Conservation (phyloP, 208 protist genomes). For the Angomonas ambiguus region DNA sequence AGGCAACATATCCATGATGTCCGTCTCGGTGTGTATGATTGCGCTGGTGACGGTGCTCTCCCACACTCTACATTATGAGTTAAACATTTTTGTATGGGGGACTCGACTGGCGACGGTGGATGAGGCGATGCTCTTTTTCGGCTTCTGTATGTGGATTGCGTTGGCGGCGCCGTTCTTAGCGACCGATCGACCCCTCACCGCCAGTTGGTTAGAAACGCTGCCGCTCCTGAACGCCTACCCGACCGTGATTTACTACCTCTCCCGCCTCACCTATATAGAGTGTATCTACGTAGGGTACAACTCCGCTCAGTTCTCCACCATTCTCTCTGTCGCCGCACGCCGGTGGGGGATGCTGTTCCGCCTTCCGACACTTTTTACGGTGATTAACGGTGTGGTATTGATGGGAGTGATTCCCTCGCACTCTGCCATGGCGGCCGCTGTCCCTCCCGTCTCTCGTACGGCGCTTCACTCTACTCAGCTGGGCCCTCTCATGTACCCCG, state of each 20-base stretch:
- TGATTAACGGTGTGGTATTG: constrained; percentile 52
- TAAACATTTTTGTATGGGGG: constrained; percentile 83
- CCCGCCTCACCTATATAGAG: constrained; percentile 44
- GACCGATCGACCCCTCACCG: constrained; percentile 25
- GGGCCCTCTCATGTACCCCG: constrained; percentile 72
- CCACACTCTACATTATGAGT: constrained; percentile 83
- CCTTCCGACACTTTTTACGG: constrained; percentile 47
- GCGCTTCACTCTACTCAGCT: constrained; percentile 41
- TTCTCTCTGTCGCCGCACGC: constrained; percentile 32
- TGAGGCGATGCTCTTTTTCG: constrained; percentile 90
- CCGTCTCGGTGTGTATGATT: constrained; percentile 53
- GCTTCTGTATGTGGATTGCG: constrained; percentile 61
- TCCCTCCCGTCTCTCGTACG: constrained; percentile 15
- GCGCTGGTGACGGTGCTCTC: constrained; percentile 66
- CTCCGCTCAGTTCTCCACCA: constrained; percentile 50
- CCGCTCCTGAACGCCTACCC: constrained; percentile 14
- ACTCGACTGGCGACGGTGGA: constrained; percentile 83
- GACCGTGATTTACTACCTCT: constrained; percentile 1
- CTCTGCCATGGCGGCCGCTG: constrained; percentile 16
- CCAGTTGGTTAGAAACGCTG: constrained; percentile 16
- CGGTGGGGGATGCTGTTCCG: constrained; percentile 65
- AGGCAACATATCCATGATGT: constrained; percentile 62
- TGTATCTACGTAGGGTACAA: constrained; percentile 58
- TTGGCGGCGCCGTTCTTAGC: constrained; percentile 44
- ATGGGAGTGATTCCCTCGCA: constrained; percentile 44